Base-by-base conservation (phyloP, 2,329 filamentous ascomycete genomes). In the Furcasterigmium furcatum region DNA sequence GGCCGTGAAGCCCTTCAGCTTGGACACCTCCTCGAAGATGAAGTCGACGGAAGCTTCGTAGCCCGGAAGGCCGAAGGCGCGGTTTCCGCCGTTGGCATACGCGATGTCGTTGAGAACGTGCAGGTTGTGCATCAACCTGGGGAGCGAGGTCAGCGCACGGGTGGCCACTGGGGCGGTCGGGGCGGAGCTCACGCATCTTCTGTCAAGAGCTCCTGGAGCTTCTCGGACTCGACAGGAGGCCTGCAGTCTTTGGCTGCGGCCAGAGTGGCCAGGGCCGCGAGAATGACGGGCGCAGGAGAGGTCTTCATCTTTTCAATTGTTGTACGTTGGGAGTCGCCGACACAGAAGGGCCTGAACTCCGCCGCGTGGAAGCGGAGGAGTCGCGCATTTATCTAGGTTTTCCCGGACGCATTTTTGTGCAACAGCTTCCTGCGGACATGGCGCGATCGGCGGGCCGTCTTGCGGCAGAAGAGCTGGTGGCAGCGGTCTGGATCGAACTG, bases 151-250 rank as follows among this genome's bases (percentile, higher is more conserved):
- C n/a, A 43, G 41, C n/a, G n/a, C 29, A 34, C 18, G 30, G 3
- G 30, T 32, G 14, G 27, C 27, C 14, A 32, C 16, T 32, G 5
- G 18, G 27, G 4, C 12, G 3, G 9, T 13, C 14, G 19, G 8
- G 7, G n/a, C 19, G 19, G 18, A 4, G 24, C 41, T 4, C 58
- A 67, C 66, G 58, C 61, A 25, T 66, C 57, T 6, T 62, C 61
- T 2, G 61, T 69, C 44, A 73, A 63, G 38, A 61, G 57, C 38
- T 60, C 60, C 49, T 70, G 69, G 25, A 73, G 50, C 49, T 66
- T 61, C 52, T 57, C 64, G 44, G 62, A 76, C 38, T 56, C 49
- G 43, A 60, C 50, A 21, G 46, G 49, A 35, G 51, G 51, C 18
- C 32, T 20, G 32, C 41, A 43, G 41, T 34, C 30, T 21, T 36